A percentile compares a stretch with the other conserved stretches of the same genome.
These are phyloP conservation scores for Austropuccinia psidii DNA, from an alignment of 1,284 basidiomycete genomes.

Conservation along the genomic window DNA sequence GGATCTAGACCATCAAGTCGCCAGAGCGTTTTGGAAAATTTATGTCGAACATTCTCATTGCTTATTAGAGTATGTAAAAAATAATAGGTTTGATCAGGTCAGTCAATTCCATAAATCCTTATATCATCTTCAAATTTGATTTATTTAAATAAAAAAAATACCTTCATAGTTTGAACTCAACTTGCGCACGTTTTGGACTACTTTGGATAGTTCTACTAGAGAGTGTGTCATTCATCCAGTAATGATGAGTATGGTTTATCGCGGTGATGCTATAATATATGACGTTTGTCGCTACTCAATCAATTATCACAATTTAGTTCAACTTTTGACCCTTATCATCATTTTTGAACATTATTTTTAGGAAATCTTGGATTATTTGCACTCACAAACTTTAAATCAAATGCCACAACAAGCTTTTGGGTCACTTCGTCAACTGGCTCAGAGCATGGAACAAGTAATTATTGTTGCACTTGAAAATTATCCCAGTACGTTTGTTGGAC, in stretches of 20 bases:
- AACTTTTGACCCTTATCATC: background rate
- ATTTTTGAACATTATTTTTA: slow-evolving; percentile 45
- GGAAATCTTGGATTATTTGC: slow-evolving; percentile 76
- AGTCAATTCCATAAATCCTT: background rate
- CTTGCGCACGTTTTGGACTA: slow-evolving; percentile 70
- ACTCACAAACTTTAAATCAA: slow-evolving; percentile 70
- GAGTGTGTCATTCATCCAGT: slow-evolving; percentile 78
- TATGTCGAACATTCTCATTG: slow-evolving; percentile 74
- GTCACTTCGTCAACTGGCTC: slow-evolving; percentile 67
- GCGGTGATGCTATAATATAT: slow-evolving; percentile 76
- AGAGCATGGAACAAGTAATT: slow-evolving; percentile 81
- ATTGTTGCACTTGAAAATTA: slow-evolving; percentile 69
- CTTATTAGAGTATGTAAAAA: slow-evolving; percentile 64
- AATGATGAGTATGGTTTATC: slow-evolving; percentile 74
- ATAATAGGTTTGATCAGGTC: slow-evolving; percentile 63
- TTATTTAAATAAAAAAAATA: background rate
- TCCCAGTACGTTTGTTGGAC: slow-evolving; percentile 79
- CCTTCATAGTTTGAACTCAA: slow-evolving; percentile 63
- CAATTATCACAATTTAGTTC: slow-evolving; percentile 9
- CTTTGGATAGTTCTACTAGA: slow-evolving; percentile 61
- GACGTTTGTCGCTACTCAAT: slow-evolving; percentile 56
- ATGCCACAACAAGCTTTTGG: slow-evolving; percentile 61
- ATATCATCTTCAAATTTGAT: background rate
- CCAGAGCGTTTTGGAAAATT: slow-evolving; percentile 74
- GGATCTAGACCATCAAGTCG: slow-evolving; percentile 43